phyloP scores from a whole-genome alignment of 768 basidiomycete genomes.

The Rhizopogon roseolus region DNA sequence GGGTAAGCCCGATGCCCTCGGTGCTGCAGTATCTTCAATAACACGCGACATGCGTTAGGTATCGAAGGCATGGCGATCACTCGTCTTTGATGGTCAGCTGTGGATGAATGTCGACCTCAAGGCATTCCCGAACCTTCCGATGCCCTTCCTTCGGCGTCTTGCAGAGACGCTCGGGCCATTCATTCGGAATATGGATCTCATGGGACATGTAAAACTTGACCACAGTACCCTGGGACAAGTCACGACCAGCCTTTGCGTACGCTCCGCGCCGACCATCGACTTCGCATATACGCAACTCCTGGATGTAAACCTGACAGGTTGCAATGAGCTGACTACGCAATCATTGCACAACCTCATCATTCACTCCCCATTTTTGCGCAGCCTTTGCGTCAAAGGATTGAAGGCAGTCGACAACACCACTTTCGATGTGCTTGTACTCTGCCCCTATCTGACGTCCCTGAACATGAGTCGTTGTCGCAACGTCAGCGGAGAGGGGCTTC shows the following conservation, averaged over 20 bases:
- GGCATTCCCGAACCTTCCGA: conserved; percentile 54
- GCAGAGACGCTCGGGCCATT: conserved; percentile 58
- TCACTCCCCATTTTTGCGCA: conserved; percentile 54
- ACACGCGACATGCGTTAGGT: conserved; percentile 44
- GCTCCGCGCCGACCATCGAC: conserved; percentile 21
- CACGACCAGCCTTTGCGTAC: conserved; percentile 48
- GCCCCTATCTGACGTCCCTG: conserved; percentile 50
- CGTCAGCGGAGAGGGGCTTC: conserved; percentile 62
- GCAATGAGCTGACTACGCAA: conserved; percentile 55
- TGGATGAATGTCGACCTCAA: conserved; percentile 66
- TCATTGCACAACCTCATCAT: conserved; percentile 68
- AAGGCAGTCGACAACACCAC: conserved; percentile 68
- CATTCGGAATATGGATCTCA: conserved; percentile 53
- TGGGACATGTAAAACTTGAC: conserved; percentile 53
- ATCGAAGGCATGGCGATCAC: conserved; percentile 67
- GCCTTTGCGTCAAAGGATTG: conserved; percentile 64
- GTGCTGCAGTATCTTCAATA: not conserved
- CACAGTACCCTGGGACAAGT: conserved; percentile 48
- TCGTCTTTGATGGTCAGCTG: conserved; percentile 84
- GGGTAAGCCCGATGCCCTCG: conserved; percentile 46
- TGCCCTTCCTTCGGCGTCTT: conserved; percentile 47
- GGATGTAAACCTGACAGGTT: conserved; percentile 67
- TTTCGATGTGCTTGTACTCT: conserved; percentile 60
- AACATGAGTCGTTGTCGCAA: conserved; percentile 71
- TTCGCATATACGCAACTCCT: conserved; percentile 63